A percentile compares a stretch with the other conserved stretches of the same genome.
phyloP scores from a whole-genome alignment of 1,284 basidiomycete species.

The Malassezia restricta region DNA sequence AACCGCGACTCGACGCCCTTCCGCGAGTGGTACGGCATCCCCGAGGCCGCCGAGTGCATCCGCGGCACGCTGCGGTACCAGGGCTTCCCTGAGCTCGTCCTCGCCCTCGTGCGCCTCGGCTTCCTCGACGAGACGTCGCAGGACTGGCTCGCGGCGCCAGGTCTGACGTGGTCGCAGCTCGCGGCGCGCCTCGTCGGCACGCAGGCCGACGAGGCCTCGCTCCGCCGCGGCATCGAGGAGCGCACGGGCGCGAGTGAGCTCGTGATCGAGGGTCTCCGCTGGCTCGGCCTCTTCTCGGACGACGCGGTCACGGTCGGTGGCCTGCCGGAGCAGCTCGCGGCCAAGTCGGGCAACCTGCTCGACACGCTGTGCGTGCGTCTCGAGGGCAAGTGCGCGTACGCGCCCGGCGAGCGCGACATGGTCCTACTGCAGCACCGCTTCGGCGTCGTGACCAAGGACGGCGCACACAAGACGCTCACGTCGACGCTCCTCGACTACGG shows the following conservation, averaged over 20 bases:
- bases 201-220: conserved; percentile 52
- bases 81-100: conserved; percentile 95
- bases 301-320: conserved; percentile 48
- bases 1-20: conserved; percentile 91
- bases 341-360: conserved; percentile 66
- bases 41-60: conserved; percentile 81
- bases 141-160: conserved; percentile 53
- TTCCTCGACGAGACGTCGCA: conserved; percentile 69
- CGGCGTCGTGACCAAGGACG: conserved; percentile 31
- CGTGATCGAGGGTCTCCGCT: conserved; percentile 53
- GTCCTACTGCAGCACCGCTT: conserved; percentile 91
- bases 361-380: conserved; percentile 86
- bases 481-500: conserved; percentile 88
- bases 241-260: conserved; percentile 28
- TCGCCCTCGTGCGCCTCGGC: conserved; percentile 72
- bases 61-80: conserved; percentile 92
- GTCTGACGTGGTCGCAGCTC: conserved; percentile 54
- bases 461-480: conserved; percentile 70
- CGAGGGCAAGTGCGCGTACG: conserved; percentile 84
- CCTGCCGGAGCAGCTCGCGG: conserved; percentile 52
- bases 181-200: conserved; percentile 68
- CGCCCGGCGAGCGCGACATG: conserved; percentile 78
- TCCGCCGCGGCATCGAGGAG: conserved; percentile 28
- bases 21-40: conserved; percentile 71
- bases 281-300: conserved; percentile 79